A percentile compares a stretch with the other conserved stretches of the same genome.
phyloP scores from a whole-genome alignment of 371 early-diverging fungal species.

The Thermomucor indicae-seudaticae region DNA sequence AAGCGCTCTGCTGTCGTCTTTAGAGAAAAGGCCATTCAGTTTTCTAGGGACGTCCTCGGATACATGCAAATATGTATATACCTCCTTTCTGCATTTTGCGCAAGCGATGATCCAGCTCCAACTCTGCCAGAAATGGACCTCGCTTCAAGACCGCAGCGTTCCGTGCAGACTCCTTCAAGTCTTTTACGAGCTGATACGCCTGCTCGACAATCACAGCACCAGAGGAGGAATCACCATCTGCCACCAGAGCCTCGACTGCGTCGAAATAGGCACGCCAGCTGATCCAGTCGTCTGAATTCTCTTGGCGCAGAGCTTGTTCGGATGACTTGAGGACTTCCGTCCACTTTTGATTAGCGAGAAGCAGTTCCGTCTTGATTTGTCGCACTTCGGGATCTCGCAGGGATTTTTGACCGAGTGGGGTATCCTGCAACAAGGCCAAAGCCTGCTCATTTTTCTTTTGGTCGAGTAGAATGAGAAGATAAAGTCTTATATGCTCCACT shows the following conservation, averaged over 20 bases:
- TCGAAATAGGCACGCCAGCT: slow-evolving; percentile 63
- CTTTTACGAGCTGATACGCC: slow-evolving; percentile 35
- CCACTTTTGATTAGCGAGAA: slow-evolving; percentile 49
- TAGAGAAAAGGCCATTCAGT: slow-evolving; percentile 1
- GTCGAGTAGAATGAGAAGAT: slow-evolving; percentile 60
- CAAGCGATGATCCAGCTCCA: slow-evolving; percentile 54
- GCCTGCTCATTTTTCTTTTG: slow-evolving; percentile 63
- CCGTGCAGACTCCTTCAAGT: slow-evolving; percentile 26
- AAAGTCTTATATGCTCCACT: slow-evolving; percentile 65
- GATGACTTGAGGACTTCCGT: slow-evolving; percentile 28
- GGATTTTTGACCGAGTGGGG: slow-evolving; percentile 56
- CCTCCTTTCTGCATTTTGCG: slow-evolving; percentile 19
- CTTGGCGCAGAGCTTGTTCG: slow-evolving; percentile 35
- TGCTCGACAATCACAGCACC: slow-evolving; percentile 14
- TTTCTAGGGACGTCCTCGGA: too few species aligned
- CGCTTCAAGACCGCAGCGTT: slow-evolving; percentile 50
- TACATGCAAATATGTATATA: neutral
- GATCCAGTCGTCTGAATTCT: slow-evolving; percentile 71
- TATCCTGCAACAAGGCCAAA: slow-evolving; percentile 56
- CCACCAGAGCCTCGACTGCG: slow-evolving; percentile 35
- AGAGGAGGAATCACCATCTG: too few species aligned
- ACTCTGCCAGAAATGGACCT: slow-evolving; percentile 73
- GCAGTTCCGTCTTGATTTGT: slow-evolving; percentile 52
- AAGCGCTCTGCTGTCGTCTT: slow-evolving; percentile 29
- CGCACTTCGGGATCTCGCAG: slow-evolving; percentile 64